Base-by-base conservation (phyloP, 495 filamentous ascomycete species). In the Niebla homalea region DNA sequence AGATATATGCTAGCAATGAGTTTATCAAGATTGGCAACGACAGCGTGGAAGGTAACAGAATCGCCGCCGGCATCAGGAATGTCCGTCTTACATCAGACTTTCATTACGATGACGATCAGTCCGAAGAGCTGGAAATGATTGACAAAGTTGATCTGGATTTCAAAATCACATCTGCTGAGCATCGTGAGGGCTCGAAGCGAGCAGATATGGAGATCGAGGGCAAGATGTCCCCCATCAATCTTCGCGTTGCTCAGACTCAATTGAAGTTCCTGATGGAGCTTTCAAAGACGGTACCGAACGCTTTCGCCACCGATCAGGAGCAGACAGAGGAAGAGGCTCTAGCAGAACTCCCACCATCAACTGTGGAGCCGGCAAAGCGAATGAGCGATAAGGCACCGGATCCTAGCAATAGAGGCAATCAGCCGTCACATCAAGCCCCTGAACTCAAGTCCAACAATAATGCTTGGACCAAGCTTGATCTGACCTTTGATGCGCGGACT, bases 131-230 rank as follows among this genome's bases (percentile, higher is more conserved):
- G 20, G 87, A 98, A 63, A 83, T 98, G 68, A 89, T 98, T 51
- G 87, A 97, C 60, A 89, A 96, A 55, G 87, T 97, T 15, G 90
- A 97, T 60, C 70, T 98, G 35, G 85, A 84, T 32, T 96, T 96
- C 66, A 84, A 83, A 44, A 79, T 97, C 50, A 94, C 83, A 21
- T 89, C 93, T 59, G 74, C 86, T 5, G 92, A 97, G 57, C 92
- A 97, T 60, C 78, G 80, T 50, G 64, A 75, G 36, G 82, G 83
- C 42, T 71, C 76, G 47, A 79, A 90, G 54, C 78, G 92, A 48
- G 92, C 92, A 7, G 92, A 97, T 57, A 77, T 89, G 54, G 92
- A 97, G 67, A 79, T 96, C 14, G 82, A 89, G 62, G 87, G 92
- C 11, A 81, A 70, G 45, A 85, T 98, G 81, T 93, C 89, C 32